Base-by-base conservation (phyloP, 495 filamentous ascomycete genomes). In the Poronia punctata region DNA sequence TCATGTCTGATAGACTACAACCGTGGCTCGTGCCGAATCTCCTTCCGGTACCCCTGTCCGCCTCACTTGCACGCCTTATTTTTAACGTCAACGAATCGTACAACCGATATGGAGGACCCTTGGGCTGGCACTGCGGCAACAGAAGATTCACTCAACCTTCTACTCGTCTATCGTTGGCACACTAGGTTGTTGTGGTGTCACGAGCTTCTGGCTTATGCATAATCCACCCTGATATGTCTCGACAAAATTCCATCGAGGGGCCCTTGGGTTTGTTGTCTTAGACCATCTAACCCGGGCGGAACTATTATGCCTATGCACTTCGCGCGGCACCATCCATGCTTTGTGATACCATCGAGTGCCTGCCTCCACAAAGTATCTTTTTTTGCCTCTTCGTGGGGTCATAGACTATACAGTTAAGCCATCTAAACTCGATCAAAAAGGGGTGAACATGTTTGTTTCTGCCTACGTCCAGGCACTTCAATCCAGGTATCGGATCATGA, bases 1-100 rank as follows among this genome's bases (percentile, higher is more conserved):
- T 38, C 18, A 35, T 18, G n/a, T 31, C 28, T 46, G 24, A 37
- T 34, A 22, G 34, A 32, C 43, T 46, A 43, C 38, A 47, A 44
- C 43, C 50, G 27, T 45, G 35, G 35, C 35, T 50, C 37, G 48
- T 48, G 46, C 46, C 49, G 46, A 50, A 49, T 53, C 46, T 52
- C 37, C 54, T 50, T 41, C 43, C 40, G 49, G 52, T 46, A 45
- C 48, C 43, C 40, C 38, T 48, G 54, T 56, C 49, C 55, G 55
- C 55, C 55, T 59, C 55, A 59, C 55, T 59, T 55, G 41, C 38
- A 50, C 49, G 52, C 55, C 55, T 52, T 47, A 35, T 56, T 56
- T 59, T 59, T 29, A 25, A 10, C 7, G 42, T 36, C 34, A 35
- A 49, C 55, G 52, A 59, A 59, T 59, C 25, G 32, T 45, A 30